Percentiles rank a stretch among this genome's conserved stretches.
Evolutionary conservation across 1,139 yeast species (phyloP).

Genomic region (Zygosaccharomyces pseudobailii): DNA sequence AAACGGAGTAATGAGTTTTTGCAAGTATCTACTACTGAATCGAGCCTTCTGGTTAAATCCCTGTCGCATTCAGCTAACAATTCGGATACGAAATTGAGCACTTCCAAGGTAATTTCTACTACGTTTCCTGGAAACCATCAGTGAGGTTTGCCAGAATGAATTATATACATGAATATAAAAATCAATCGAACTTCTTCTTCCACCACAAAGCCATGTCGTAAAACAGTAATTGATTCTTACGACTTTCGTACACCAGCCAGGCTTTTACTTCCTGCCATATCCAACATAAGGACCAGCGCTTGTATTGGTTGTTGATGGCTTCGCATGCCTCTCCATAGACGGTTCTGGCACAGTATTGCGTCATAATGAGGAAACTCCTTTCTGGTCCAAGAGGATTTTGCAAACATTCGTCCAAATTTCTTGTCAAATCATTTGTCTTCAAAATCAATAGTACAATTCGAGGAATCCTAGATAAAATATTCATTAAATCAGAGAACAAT

Average conservation of each 20-base stretch:
- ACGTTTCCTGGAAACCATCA: neutral
- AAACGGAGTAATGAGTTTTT: slow-evolving; percentile 3
- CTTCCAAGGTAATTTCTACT: slow-evolving; percentile 5
- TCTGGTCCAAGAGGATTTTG: slow-evolving; percentile 84
- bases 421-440: slow-evolving; percentile 89
- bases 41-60: neutral
- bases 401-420: slow-evolving; percentile 80
- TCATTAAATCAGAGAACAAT: slow-evolving; percentile 72
- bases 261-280: slow-evolving; percentile 37
- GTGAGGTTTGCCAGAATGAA: neutral
- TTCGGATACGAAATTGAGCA: slow-evolving; percentile 2
- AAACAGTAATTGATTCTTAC: slow-evolving; percentile 49
- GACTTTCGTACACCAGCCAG: slow-evolving; percentile 50
- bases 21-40: slow-evolving; percentile 5
- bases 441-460: slow-evolving; percentile 76
- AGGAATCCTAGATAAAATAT: slow-evolving; percentile 74
- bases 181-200: slow-evolving; percentile 17
- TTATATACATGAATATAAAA: slow-evolving; percentile 2
- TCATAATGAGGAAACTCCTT: slow-evolving; percentile 82
- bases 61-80: neutral
- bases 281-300: slow-evolving; percentile 42
- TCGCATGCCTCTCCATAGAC: slow-evolving; percentile 65
- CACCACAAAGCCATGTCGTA: slow-evolving; percentile 47
- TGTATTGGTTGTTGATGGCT: slow-evolving; percentile 33
- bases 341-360: slow-evolving; percentile 79